Base-by-base conservation (phyloP, 2,329 filamentous ascomycete genomes). In the Colletotrichum liriopes region DNA sequence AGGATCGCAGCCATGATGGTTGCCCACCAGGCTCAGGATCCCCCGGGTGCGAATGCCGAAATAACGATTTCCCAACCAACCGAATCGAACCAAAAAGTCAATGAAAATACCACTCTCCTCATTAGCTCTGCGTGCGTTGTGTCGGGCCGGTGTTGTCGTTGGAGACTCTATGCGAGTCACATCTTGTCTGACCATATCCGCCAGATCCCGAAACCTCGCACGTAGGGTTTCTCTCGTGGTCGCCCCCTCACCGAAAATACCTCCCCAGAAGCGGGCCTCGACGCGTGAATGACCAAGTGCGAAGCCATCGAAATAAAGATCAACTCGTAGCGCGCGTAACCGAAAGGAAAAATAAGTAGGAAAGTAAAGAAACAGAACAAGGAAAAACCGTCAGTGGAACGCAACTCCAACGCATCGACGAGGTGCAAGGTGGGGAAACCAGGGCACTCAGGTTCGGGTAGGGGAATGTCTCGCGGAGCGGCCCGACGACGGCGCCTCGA, bases 401-500 rank as follows among this genome's bases (percentile, higher is more conserved):
- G 80, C 77, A 82, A 78, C 78, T 80, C 74, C 79, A 82, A 76
- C 81, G 81, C 81, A 83, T 79, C 81, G 79, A 84, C 79, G 20
- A 56, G 60, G 67, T 72, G 71, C 64, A 35, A 59, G 67, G 64
- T 68, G 8, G 56, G 16, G 32, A 37, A 52, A 64, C 47, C 58
- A 45, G 32, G 54, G 49, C 52, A 63, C 71, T 67, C 71, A 45
- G 37, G 52, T 51, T 62, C 35, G 59, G 54, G 52, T 45, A 12
- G 55, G 56, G 45, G 49, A 65, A 65, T 69, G 71, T 73, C 67
- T 73, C 71, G 67, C 71, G 41, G 55, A 32, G 67, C 67, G 61
- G 54, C 76, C 76, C 75, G 76, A 76, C 60, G 64, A 64, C 79
- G 79, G 79, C 77, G 81, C 78, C 65, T 78, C 76, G 71, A 75